Conservation (phyloP, 169 alveolate genomes). For the Neospora caninum region DNA sequence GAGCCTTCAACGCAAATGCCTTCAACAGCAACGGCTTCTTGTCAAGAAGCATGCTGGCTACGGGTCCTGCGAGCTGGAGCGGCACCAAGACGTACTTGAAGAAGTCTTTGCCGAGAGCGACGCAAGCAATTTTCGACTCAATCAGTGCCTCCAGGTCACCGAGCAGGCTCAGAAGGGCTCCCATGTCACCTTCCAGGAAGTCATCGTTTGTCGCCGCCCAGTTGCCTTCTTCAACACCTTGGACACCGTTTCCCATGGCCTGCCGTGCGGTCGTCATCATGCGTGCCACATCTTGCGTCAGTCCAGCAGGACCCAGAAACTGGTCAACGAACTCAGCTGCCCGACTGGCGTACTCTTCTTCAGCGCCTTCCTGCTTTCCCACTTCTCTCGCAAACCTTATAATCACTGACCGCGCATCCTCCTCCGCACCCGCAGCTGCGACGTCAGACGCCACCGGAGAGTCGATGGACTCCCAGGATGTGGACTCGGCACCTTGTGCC, state of each 20-base stretch:
- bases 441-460: too few species aligned
- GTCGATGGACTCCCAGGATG: too few species aligned
- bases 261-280: not conserved
- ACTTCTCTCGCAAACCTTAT: not conserved
- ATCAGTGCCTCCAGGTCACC: not conserved
- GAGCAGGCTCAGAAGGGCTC: too few species aligned
- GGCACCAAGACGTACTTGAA: not conserved
- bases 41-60: not conserved
- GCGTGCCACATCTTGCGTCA: not conserved
- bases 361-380: not conserved
- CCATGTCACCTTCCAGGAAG: too few species aligned
- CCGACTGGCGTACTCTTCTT: not conserved
- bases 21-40: conserved; percentile 26
- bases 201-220: not conserved
- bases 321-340: not conserved
- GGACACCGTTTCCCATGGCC: too few species aligned
- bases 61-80: not conserved
- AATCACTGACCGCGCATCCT: not conserved
- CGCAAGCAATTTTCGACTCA: not conserved
- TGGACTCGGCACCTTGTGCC: too few species aligned
- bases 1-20: not conserved
- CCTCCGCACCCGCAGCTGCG: not conserved
- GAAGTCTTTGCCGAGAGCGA: not conserved
- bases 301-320: not conserved
- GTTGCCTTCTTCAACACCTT: not conserved